A percentile compares a stretch with the other conserved stretches of the same genome.
phyloP scores from a whole-genome alignment of 2,329 filamentous ascomycete species.

The Aspergillus sp. region DNA sequence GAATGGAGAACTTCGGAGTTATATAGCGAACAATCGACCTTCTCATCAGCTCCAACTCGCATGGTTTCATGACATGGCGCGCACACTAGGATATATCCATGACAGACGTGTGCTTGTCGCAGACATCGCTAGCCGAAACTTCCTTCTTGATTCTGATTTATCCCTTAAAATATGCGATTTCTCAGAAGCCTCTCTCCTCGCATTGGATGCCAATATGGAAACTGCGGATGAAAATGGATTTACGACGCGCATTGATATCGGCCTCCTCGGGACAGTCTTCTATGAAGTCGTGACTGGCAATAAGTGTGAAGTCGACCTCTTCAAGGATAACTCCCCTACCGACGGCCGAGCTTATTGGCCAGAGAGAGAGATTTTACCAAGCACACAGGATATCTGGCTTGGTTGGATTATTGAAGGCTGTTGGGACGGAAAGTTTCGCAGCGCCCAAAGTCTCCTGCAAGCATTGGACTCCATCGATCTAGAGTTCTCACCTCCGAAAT shows the following conservation, averaged over 20 bases:
- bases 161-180: constrained; percentile 22
- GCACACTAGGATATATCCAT: constrained; percentile 16
- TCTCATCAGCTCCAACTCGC: constrained; percentile 12
- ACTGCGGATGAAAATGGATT: constrained; percentile 18
- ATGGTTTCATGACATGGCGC: constrained; percentile 18
- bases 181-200: constrained; percentile 15
- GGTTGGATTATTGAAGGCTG: constrained; percentile 18
- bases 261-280: constrained; percentile 21
- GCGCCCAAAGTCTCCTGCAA: neutral
- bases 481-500: neutral
- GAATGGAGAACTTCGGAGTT: constrained; percentile 18
- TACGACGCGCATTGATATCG: constrained; percentile 20
- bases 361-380: constrained; percentile 13
- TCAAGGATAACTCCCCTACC: constrained; percentile 8
- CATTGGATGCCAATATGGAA: constrained; percentile 16
- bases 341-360: constrained; percentile 12
- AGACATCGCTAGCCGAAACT: constrained; percentile 21
- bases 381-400: constrained; percentile 17
- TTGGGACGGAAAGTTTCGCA: constrained; percentile 9
- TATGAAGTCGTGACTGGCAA: constrained; percentile 18
- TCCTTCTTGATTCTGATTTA: constrained; percentile 18
- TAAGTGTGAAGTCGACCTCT: constrained; percentile 17
- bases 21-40: constrained; percentile 11
- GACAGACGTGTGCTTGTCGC: constrained; percentile 17
- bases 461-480: neutral